A percentile compares a stretch with the other conserved stretches of the same genome.
These are phyloP conservation scores for Colletotrichum truncatum DNA, from an alignment of 2,329 filamentous ascomycete species.

Conservation along the genomic window DNA sequence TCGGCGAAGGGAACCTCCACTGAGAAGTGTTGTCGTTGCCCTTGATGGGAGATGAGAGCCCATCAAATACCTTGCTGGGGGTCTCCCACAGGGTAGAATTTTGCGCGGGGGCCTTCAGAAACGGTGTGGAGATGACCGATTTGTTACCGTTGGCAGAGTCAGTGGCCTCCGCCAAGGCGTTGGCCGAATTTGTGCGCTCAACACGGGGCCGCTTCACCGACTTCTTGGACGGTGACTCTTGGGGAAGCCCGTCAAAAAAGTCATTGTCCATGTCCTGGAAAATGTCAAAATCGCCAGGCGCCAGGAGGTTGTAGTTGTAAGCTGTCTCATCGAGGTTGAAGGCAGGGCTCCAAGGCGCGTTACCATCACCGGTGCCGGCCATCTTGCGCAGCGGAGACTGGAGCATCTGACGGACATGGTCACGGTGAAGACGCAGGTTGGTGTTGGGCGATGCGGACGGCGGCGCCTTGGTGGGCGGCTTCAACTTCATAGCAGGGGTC, in stretches of 20 bases:
- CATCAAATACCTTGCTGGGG: constrained; percentile 66
- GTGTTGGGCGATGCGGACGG: constrained; percentile 93
- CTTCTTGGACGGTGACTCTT: constrained; percentile 74
- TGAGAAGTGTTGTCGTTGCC: constrained; percentile 36
- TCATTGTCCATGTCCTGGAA: constrained; percentile 59
- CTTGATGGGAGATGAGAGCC: constrained; percentile 65
- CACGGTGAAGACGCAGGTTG: constrained; percentile 87
- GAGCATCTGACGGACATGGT: constrained; percentile 82
- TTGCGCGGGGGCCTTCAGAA: constrained; percentile 57
- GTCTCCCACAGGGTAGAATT: constrained; percentile 57
- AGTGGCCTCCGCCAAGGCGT: constrained; percentile 69
- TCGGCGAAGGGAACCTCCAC: constrained; percentile 53
- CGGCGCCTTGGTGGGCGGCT: constrained; percentile 63
- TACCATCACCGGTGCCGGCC: constrained; percentile 51
- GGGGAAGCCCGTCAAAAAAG: constrained; percentile 38
- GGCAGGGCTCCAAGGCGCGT: constrained; percentile 71
- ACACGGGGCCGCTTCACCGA: constrained; percentile 67
- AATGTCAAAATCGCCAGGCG: constrained; percentile 69
- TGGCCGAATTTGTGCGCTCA: constrained; percentile 70
- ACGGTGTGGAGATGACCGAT: constrained; percentile 58
- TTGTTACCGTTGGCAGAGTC: constrained; percentile 59
- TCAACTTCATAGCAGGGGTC: constrained; percentile 86
- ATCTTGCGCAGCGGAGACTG: constrained; percentile 74
- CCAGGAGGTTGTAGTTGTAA: constrained; percentile 55
- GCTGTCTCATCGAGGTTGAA: constrained; percentile 69